Evolutionary conservation across 352 stramenopile genomes (phyloP).

Genomic region (Phytopythium kandeliae): DNA sequence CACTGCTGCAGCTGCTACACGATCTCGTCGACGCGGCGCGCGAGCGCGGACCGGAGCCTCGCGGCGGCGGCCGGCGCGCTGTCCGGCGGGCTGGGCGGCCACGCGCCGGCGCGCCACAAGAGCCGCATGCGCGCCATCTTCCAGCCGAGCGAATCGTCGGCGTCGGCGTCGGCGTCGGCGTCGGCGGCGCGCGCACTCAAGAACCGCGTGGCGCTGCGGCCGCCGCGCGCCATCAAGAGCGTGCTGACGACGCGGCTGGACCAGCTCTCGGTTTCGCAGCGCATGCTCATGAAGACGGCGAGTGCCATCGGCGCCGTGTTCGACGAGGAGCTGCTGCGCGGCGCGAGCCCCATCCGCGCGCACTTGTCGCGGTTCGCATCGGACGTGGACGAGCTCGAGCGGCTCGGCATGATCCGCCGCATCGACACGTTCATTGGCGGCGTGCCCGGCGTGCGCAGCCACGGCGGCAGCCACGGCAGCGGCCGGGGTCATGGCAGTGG

Average conservation of each 20-base stretch:
- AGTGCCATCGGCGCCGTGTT: slow-evolving; percentile 75
- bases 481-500: neutral
- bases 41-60: slow-evolving; percentile 50
- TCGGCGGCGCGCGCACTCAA: slow-evolving; percentile 40
- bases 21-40: slow-evolving; percentile 55
- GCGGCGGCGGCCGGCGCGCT: slow-evolving; percentile 16
- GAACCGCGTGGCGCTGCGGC: slow-evolving; percentile 58
- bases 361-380: slow-evolving; percentile 58
- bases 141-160: slow-evolving; percentile 19
- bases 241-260: slow-evolving; percentile 81
- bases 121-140: slow-evolving; percentile 61
- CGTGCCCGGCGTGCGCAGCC: slow-evolving; percentile 25
- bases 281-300: slow-evolving; percentile 85
- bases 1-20: slow-evolving; percentile 78
- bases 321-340: slow-evolving; percentile 66
- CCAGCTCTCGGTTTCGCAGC: slow-evolving; percentile 75
- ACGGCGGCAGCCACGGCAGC: slow-evolving; percentile 4
- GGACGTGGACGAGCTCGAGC: slow-evolving; percentile 71
- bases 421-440: slow-evolving; percentile 74
- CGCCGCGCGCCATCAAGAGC: slow-evolving; percentile 76
- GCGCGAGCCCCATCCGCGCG: slow-evolving; percentile 61
- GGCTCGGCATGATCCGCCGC: slow-evolving; percentile 69
- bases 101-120: slow-evolving; percentile 24
- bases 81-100: slow-evolving; percentile 15
- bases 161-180: too few relatives aligned